Evolutionary conservation across 768 basidiomycete genomes (phyloP), one percentile per base, ranked within the genome.

Genomic region (Boletus insuetus): DNA sequence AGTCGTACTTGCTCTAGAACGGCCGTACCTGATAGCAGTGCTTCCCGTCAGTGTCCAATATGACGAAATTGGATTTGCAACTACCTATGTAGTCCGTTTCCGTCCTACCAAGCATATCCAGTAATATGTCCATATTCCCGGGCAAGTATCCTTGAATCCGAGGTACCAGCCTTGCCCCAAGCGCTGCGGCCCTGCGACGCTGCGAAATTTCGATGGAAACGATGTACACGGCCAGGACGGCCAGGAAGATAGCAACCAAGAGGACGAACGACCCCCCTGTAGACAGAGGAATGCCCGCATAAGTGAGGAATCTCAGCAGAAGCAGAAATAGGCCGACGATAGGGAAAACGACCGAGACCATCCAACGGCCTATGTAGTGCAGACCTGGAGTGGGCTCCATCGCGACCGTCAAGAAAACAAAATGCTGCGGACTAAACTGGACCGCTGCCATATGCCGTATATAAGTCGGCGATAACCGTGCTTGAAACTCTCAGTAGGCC

Each of bases 21-120:
- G n/a, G 41, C 26, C 1, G 61, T 49, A n/a, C 67, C 74, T 75
- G 51, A 47, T 19, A 3, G 14, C 19, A 14, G 14, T 42, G 31
- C 20, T 35, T 47, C 29, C 29, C 22, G 32, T 58, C 43, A 49
- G 32, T 8, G 16, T 22, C 11, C 49, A 0, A 20, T 20, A 22
- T 22, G 32, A 41, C 14, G 13, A 20, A 17, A 41, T 43, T 4
- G 6, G 14, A 37, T 42, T 22, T 14, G 16, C 2, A 44, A 56
- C 39, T 54, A 75, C 78, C 74, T 22, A 74, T 63, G 56, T 77
- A 77, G 8, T 75, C 74, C 6, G 59, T 64, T 37, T 64, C 60
- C 31, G 51, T 51, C 37, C 55, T 59, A 0, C 55, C 8, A 3
- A 69, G 20, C 22, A 72, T 57, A 14, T 53, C 19, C 4, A 59